phyloP scores from a whole-genome alignment of 2,329 filamentous ascomycete genomes.

The Kalaharituber pfeilii region DNA sequence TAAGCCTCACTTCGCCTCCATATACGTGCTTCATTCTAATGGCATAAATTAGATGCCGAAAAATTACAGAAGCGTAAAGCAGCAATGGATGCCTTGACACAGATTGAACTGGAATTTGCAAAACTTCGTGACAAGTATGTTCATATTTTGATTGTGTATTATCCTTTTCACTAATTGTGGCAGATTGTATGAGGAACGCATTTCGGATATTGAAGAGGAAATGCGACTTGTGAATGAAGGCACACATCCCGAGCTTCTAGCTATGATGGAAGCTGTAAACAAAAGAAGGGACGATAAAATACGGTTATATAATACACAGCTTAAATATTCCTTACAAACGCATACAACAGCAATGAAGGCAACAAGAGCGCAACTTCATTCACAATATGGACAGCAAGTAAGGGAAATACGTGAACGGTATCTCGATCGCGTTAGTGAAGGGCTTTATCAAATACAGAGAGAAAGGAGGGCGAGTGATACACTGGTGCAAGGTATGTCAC shows the following conservation, averaged over 20 bases:
- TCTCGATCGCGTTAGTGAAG: constrained; percentile 63
- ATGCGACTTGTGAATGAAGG: constrained; percentile 42
- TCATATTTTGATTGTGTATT: too few relatives aligned
- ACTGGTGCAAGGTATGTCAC: constrained; percentile 19
- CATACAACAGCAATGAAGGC: constrained; percentile 60
- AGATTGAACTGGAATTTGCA: constrained; percentile 76
- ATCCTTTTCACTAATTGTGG: constrained; percentile 7
- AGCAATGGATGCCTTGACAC: constrained; percentile 60
- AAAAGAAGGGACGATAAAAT: constrained; percentile 66
- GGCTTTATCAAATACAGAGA: constrained; percentile 85
- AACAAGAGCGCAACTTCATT: constrained; percentile 68
- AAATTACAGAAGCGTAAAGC: constrained; percentile 60
- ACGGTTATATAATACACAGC: constrained; percentile 54
- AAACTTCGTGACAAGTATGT: constrained; percentile 51
- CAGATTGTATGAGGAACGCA: constrained; percentile 74
- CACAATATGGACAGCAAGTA: constrained; percentile 75
- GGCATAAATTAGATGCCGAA: constrained; percentile 20
- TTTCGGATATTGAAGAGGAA: constrained; percentile 60
- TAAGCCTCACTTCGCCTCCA: constrained; percentile 24
- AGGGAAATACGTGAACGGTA: constrained; percentile 67
- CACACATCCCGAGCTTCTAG: constrained; percentile 78
- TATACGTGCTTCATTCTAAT: constrained; percentile 3
- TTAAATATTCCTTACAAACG: constrained; percentile 55
- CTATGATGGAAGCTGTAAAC: constrained; percentile 76
- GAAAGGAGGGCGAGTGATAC: constrained; percentile 44